These are phyloP conservation scores for Paraleonurus japonicus DNA, from an alignment of 257 asterid genomes.

Conservation along the genomic window DNA sequence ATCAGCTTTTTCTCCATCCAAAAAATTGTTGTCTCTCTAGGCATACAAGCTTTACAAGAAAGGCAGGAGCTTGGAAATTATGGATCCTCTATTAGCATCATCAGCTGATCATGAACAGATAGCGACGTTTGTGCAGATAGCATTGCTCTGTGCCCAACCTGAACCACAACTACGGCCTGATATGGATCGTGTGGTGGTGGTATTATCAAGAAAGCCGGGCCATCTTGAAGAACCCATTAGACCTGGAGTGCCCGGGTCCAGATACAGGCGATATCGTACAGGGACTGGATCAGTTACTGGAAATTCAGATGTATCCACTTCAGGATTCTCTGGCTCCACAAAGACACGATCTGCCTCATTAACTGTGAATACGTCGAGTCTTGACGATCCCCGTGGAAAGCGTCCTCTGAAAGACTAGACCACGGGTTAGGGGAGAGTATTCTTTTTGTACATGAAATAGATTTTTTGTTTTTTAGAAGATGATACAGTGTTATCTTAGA, in stretches of 20 bases:
- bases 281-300: slow-evolving; percentile 35
- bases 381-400: slow-evolving; percentile 22
- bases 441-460: slow-evolving; percentile 29
- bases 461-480: background rate
- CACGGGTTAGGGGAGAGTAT: slow-evolving; percentile 15
- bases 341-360: slow-evolving; percentile 41
- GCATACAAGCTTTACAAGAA: slow-evolving; percentile 82
- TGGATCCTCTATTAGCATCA: slow-evolving; percentile 63
- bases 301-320: slow-evolving; percentile 49
- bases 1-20: background rate
- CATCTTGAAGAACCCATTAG: slow-evolving; percentile 71
- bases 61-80: slow-evolving; percentile 53
- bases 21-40: slow-evolving; percentile 36
- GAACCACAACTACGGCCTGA: slow-evolving; percentile 74
- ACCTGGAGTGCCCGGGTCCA: slow-evolving; percentile 73
- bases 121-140: slow-evolving; percentile 51
- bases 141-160: slow-evolving; percentile 75
- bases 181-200: slow-evolving; percentile 70
- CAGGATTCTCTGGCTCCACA: slow-evolving; percentile 46
- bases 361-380: slow-evolving; percentile 40
- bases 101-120: slow-evolving; percentile 56
- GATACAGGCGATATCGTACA: slow-evolving; percentile 45
- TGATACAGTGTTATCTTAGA: background rate
- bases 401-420: slow-evolving; percentile 31
- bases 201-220: slow-evolving; percentile 66